phyloP scores from a whole-genome alignment of 257 asterid species.

The Solanum rostratum region DNA sequence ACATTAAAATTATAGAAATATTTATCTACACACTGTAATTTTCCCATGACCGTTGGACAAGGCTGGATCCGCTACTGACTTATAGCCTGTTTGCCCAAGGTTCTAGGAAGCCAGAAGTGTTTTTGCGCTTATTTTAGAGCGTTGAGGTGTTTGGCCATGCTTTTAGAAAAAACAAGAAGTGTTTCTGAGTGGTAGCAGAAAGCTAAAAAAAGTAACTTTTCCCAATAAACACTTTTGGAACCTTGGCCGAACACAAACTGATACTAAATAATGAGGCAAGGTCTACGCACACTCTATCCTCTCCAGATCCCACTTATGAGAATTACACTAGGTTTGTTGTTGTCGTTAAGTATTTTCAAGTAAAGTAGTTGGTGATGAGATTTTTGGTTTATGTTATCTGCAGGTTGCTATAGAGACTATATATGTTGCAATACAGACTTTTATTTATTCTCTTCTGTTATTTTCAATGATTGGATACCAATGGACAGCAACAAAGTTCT shows the following conservation, averaged over 20 bases:
- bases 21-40: no score
- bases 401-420: constrained; percentile 76
- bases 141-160: no score
- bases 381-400: neutral
- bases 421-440: constrained; percentile 61
- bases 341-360: neutral
- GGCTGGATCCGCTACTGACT: neutral
- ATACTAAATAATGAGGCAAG: neutral
- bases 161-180: no score
- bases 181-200: no score
- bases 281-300: neutral
- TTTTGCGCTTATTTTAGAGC: no score
- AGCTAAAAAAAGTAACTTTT: neutral
- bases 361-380: neutral
- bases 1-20: no score
- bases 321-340: neutral
- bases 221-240: neutral
- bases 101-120: no score
- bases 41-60: neutral
- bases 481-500: constrained; percentile 55
- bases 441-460: constrained; percentile 45
- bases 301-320: neutral
- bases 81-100: neutral
- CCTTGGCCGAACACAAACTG: neutral
- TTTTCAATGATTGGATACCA: constrained; percentile 76